These are phyloP conservation scores for Eucalyptus pauciflora DNA, from an alignment of 345 rosid genomes.

Conservation along the genomic window DNA sequence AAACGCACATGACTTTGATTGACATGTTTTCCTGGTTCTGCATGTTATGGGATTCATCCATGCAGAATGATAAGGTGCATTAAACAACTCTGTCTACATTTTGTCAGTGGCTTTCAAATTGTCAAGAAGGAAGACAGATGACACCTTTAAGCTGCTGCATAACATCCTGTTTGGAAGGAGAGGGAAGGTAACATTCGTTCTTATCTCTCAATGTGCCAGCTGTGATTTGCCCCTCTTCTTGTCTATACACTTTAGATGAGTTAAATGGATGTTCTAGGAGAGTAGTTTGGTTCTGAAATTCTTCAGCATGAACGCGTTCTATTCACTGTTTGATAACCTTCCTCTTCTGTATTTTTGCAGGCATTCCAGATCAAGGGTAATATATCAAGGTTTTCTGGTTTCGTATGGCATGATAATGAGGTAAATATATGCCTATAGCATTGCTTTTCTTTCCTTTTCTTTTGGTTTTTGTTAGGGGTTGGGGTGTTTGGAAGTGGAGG, in stretches of 20 bases:
- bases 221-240: not conserved
- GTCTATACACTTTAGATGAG: not conserved
- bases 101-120: constrained; percentile 75
- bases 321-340: not conserved
- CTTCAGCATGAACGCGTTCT: not conserved
- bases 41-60: not conserved
- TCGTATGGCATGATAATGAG: constrained; percentile 86
- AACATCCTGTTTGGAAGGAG: constrained; percentile 69
- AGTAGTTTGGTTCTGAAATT: not conserved
- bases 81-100: not conserved
- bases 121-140: constrained; percentile 70
- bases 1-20: not conserved
- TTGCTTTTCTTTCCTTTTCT: not conserved
- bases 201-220: not conserved
- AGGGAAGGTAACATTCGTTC: constrained; percentile 51
- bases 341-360: constrained; percentile 37
- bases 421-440: constrained; percentile 10
- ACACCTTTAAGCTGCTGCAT: constrained; percentile 65
- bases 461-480: not conserved
- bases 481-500: not conserved
- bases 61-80: not conserved
- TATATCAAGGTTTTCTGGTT: constrained; percentile 84
- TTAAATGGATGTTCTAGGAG: not conserved
- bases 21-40: not conserved
- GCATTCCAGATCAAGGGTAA: constrained; percentile 75